Conservation (phyloP, 257 asterid species). For the Solanum etuberosum region DNA sequence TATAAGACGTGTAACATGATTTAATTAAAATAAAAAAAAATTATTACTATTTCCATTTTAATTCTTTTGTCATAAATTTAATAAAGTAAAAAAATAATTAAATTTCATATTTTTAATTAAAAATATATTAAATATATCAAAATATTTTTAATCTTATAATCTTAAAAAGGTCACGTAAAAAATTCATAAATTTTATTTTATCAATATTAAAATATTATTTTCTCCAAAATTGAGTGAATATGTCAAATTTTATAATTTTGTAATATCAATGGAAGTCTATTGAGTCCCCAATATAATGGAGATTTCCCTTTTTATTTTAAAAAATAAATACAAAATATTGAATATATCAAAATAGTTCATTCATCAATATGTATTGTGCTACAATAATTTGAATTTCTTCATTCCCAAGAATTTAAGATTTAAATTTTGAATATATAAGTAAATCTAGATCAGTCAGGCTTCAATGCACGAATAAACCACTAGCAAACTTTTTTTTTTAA, state of each 20-base stretch:
- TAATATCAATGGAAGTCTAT: not conserved
- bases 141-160: too few relatives aligned
- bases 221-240: not conserved
- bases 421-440: too few relatives aligned
- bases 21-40: not conserved
- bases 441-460: too few relatives aligned
- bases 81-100: too few relatives aligned
- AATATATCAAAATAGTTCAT: not conserved
- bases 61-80: not conserved
- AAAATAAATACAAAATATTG: not conserved
- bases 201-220: not conserved
- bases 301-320: too few relatives aligned
- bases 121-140: too few relatives aligned
- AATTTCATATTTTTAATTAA: too few relatives aligned
- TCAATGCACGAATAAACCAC: rapidly evolving
- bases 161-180: too few relatives aligned
- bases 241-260: not conserved
- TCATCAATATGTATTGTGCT: not conserved
- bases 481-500: too few relatives aligned
- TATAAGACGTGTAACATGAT: not conserved
- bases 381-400: too few relatives aligned
- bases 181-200: too few relatives aligned
- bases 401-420: rapidly evolving
- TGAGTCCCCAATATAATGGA: not conserved
- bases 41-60: not conserved